These are phyloP conservation scores for Vitis hybrid DNA, from an alignment of 177 flowering plant species.

Conservation along the genomic window DNA sequence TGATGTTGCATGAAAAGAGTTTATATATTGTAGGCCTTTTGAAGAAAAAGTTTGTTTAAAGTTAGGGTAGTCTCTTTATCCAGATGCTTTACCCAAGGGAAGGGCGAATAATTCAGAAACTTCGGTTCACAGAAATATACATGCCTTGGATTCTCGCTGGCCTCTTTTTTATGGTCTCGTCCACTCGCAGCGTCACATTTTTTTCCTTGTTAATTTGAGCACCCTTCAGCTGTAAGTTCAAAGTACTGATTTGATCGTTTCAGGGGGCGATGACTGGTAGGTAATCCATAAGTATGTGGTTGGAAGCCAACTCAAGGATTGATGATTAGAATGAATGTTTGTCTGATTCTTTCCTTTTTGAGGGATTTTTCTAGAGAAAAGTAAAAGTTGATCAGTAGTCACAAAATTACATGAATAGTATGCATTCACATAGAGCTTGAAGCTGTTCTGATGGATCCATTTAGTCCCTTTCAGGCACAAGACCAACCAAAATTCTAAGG, in stretches of 20 bases:
- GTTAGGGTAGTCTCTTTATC: slow-evolving; percentile 7
- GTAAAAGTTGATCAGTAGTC: no score
- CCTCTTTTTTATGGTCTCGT: background rate
- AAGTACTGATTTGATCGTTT: background rate
- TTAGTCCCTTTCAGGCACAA: background rate
- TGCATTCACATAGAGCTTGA: no score
- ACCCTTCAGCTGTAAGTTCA: no score
- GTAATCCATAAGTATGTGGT: background rate
- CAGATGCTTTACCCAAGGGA: slow-evolving; percentile 2
- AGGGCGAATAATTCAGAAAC: slow-evolving; percentile 7
- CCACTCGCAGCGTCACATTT: background rate
- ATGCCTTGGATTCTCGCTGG: no score
- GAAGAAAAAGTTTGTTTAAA: slow-evolving; percentile 12
- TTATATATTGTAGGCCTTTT: slow-evolving; percentile 9
- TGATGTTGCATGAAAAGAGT: slow-evolving; percentile 5
- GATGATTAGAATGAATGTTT: no score
- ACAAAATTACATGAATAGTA: no score
- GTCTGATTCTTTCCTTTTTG: no score
- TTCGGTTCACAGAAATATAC: background rate
- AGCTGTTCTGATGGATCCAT: background rate
- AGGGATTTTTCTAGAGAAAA: no score
- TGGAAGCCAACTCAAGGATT: no score
- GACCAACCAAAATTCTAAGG: background rate
- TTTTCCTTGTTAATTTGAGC: background rate
- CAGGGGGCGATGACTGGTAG: no score